Base-by-base conservation (phyloP, 306 rosid species). In the Oemleria cerasiformis region DNA sequence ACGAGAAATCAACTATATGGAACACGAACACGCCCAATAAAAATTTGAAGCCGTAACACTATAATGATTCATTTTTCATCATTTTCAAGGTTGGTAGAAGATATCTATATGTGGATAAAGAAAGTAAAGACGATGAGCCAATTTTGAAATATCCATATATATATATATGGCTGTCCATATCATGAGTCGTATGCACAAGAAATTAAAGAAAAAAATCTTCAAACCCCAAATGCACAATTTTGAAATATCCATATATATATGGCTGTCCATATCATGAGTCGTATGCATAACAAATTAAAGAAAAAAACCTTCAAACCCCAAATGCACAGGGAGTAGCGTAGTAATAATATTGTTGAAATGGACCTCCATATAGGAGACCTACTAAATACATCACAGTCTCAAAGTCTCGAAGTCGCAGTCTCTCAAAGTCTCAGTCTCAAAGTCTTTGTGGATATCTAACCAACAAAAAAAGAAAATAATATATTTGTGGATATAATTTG, bases 371-470 rank as follows among this genome's bases (percentile, higher is more conserved):
- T 39, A 20, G 53, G 63, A 20, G 73, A 69, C 13, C 41, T 4
- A 69, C 42, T 53, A 25, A 8, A 70, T 1, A 19, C 39, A 56
- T 23, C n/a, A n/a, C n/a, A n/a, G n/a, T n/a, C n/a, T n/a, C n/a
- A n/a, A n/a, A n/a, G n/a, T n/a, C n/a, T n/a, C n/a, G n/a, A n/a
- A n/a, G n/a, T n/a, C n/a, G n/a, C n/a, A n/a, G n/a, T n/a, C n/a
- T n/a, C n/a, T n/a, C n/a, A n/a, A n/a, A n/a, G n/a, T n/a, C n/a
- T n/a, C n/a, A n/a, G n/a, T n/a, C n/a, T n/a, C 53, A 8, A 15
- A 30, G 54, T 70, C 53, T 14, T 55, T 40, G 42, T 21, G 64
- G 63, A 68, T 13, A 49, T 13, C 74, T 42, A 23, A 21, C 54
- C 42, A 9, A 30, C 3, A 1, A 25, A 10, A 6, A 38, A 15